phyloP scores from a whole-genome alignment of 176 grass and related monocot species.

The Rhipidocladum racemiflorum region DNA sequence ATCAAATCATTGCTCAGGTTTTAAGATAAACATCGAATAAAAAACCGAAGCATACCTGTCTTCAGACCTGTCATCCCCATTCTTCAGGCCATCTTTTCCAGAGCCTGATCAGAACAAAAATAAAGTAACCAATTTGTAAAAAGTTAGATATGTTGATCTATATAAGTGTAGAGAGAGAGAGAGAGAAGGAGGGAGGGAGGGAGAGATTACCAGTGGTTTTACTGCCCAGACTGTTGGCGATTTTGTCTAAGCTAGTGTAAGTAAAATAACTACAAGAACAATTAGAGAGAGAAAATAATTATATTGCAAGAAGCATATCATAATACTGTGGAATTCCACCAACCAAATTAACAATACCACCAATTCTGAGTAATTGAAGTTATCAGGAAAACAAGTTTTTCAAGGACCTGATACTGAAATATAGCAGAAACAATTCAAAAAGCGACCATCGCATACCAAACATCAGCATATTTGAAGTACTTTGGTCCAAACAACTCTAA shows the following conservation, averaged over 20 bases:
- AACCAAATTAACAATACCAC: not conserved
- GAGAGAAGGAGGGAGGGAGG: not conserved
- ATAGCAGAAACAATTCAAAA: not conserved
- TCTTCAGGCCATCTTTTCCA: slow-evolving; percentile 31
- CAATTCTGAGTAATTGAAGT: not conserved
- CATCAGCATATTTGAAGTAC: slow-evolving; percentile 74
- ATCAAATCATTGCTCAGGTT: not conserved
- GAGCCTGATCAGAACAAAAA: slow-evolving; percentile 33
- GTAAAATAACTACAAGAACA: slow-evolving; percentile 71
- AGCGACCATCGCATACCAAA: slow-evolving; percentile 52
- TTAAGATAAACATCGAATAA: not conserved
- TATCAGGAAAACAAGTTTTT: not conserved
- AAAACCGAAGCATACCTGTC: slow-evolving; percentile 38
- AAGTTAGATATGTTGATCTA: not conserved
- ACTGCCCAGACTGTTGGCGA: slow-evolving; percentile 50
- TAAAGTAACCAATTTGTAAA: slow-evolving; percentile 14
- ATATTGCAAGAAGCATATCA: slow-evolving; percentile 14
- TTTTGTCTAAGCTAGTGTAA: slow-evolving; percentile 85
- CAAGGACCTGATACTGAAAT: not conserved
- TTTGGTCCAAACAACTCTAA: slow-evolving; percentile 69
- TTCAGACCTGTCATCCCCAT: slow-evolving; percentile 33
- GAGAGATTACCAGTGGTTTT: slow-evolving; percentile 41
- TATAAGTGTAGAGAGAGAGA: not conserved
- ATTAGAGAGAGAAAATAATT: slow-evolving; percentile 8
- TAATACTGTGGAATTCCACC: not conserved